Conservation (phyloP, 345 rosid species). For the Camelina hispida region DNA sequence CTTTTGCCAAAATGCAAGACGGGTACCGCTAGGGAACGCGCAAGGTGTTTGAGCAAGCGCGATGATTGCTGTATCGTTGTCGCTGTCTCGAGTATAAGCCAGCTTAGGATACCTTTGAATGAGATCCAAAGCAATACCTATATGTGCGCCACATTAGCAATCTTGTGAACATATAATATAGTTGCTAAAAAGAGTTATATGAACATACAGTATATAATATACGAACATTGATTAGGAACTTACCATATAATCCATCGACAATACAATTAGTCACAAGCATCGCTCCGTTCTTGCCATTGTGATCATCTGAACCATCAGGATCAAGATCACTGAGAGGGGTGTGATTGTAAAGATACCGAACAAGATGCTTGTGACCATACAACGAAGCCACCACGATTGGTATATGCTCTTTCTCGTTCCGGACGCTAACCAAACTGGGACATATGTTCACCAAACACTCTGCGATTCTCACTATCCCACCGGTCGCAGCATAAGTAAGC, state of each 20-base stretch:
- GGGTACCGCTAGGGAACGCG: constrained; percentile 66
- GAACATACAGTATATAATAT: not conserved
- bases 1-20: constrained; percentile 55
- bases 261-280: constrained; percentile 71
- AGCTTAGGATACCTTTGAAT: constrained; percentile 51
- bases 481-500: constrained; percentile 70
- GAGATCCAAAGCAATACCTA: constrained; percentile 71
- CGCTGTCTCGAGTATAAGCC: constrained; percentile 59
- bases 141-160: not conserved
- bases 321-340: constrained; percentile 54
- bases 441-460: constrained; percentile 56
- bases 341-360: constrained; percentile 56
- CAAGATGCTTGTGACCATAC: constrained; percentile 65
- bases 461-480: constrained; percentile 65
- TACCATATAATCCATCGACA: constrained; percentile 66
- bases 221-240: constrained; percentile 5
- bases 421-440: constrained; percentile 47
- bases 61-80: constrained; percentile 61
- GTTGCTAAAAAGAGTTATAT: too few relatives aligned
- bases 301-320: constrained; percentile 52
- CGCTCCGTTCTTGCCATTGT: constrained; percentile 52
- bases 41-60: constrained; percentile 69
- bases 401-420: constrained; percentile 52
- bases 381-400: constrained; percentile 74
- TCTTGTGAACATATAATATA: constrained; percentile 1